These are phyloP conservation scores for Xanthoceras sorbifolium DNA, from an alignment of 345 rosid species.

Conservation along the genomic window DNA sequence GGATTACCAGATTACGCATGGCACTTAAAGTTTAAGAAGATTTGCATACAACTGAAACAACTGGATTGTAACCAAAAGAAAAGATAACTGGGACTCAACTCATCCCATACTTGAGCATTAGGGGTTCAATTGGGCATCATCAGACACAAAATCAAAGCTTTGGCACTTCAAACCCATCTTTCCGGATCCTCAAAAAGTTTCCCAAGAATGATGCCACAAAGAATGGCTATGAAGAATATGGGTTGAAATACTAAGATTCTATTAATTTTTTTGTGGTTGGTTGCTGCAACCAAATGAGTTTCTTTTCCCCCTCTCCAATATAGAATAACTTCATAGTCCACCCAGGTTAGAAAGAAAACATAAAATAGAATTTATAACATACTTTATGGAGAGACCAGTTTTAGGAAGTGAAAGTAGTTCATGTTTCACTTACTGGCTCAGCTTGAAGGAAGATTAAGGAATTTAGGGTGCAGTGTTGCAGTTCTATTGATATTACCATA, in stretches of 20 bases:
- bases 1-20: background rate
- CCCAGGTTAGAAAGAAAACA: background rate
- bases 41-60: background rate
- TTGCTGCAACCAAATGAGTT: background rate
- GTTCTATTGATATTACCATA: background rate
- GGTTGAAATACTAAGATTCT: background rate
- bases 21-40: background rate
- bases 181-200: background rate
- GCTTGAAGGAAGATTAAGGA: background rate
- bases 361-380: background rate
- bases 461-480: background rate
- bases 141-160: background rate
- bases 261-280: background rate
- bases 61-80: background rate
- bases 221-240: background rate
- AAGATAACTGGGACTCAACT: background rate
- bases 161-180: background rate
- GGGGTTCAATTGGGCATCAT: background rate
- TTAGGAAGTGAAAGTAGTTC: background rate
- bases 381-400: background rate
- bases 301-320: background rate
- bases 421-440: background rate
- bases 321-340: background rate
- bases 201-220: background rate
- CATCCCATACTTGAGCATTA: background rate